These are phyloP conservation scores for Claviceps cyperi DNA, from an alignment of 2,329 filamentous ascomycete genomes.

Conservation along the genomic window DNA sequence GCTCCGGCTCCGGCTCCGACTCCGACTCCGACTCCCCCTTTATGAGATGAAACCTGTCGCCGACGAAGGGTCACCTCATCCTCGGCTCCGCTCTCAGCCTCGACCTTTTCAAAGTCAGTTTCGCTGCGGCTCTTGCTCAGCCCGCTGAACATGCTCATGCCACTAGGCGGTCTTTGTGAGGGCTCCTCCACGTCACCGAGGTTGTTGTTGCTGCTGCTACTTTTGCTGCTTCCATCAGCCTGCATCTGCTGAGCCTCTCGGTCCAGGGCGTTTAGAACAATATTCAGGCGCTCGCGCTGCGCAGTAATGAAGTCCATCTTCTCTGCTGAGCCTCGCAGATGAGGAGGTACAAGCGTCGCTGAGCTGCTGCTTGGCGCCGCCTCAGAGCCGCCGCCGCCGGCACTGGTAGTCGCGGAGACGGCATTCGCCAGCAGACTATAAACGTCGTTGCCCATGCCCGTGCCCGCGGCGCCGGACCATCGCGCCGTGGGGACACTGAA, in stretches of 20 bases:
- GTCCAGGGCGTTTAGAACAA: constrained; percentile 65
- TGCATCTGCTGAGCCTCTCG: constrained; percentile 55
- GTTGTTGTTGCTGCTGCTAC: not conserved
- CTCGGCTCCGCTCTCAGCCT: constrained; percentile 53
- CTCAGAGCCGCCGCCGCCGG: constrained; percentile 14
- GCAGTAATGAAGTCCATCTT: constrained; percentile 64
- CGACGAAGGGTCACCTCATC: constrained; percentile 27
- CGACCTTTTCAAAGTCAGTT: constrained; percentile 78
- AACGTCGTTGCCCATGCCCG: constrained; percentile 43
- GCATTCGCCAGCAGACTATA: constrained; percentile 65
- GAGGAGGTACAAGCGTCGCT: constrained; percentile 54
- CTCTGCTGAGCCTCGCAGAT: constrained; percentile 46
- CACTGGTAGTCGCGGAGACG: constrained; percentile 45
- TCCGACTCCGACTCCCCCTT: not conserved
- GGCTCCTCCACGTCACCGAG: constrained; percentile 19
- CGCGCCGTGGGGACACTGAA: constrained; percentile 69
- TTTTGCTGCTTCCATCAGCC: constrained; percentile 16
- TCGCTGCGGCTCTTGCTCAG: constrained; percentile 76
- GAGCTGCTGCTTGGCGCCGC: constrained; percentile 19
- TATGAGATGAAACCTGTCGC: constrained; percentile 12
- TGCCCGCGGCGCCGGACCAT: constrained; percentile 33
- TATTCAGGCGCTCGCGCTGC: constrained; percentile 63
- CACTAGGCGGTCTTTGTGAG: constrained; percentile 30
- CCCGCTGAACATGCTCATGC: constrained; percentile 35
- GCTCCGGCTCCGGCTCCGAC: not conserved